Evolutionary conservation across 164 flowering plant genomes (phyloP).

Genomic region (Cinnamomum chago): DNA sequence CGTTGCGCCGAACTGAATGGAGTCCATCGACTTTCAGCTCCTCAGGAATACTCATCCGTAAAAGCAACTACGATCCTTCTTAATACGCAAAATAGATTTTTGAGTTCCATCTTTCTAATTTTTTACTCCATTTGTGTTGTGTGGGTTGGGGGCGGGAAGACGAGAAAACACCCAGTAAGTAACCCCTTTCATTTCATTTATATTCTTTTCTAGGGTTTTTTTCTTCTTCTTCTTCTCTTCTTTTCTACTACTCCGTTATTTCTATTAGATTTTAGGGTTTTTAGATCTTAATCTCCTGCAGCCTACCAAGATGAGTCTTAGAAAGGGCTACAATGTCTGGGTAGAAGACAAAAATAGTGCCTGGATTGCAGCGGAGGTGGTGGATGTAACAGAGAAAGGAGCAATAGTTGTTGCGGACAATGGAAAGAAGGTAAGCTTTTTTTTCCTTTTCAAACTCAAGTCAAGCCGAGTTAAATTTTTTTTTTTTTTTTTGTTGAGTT

Average conservation of each 20-base stretch:
- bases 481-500: background rate
- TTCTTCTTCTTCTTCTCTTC: slow-evolving; percentile 7
- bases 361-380: slow-evolving; percentile 76
- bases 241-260: background rate
- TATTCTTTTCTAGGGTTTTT: background rate
- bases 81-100: background rate
- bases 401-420: slow-evolving; percentile 47
- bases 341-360: slow-evolving; percentile 65
- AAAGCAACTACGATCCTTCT: background rate
- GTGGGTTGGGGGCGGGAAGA: slow-evolving; percentile 19
- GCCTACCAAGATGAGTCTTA: slow-evolving; percentile 50
- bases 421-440: slow-evolving; percentile 63
- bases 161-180: background rate
- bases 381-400: slow-evolving; percentile 46
- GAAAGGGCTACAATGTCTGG: slow-evolving; percentile 84
- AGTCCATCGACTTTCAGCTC: background rate
- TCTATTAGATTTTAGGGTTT: slow-evolving; percentile 20
- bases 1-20: background rate
- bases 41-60: background rate
- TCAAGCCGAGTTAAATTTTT: background rate
- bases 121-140: background rate
- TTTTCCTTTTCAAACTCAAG: background rate
- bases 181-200: background rate
- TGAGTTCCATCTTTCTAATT: background rate
- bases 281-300: background rate